phyloP scores from a whole-genome alignment of 306 rosid species.

The Citrullus colocynthis region DNA sequence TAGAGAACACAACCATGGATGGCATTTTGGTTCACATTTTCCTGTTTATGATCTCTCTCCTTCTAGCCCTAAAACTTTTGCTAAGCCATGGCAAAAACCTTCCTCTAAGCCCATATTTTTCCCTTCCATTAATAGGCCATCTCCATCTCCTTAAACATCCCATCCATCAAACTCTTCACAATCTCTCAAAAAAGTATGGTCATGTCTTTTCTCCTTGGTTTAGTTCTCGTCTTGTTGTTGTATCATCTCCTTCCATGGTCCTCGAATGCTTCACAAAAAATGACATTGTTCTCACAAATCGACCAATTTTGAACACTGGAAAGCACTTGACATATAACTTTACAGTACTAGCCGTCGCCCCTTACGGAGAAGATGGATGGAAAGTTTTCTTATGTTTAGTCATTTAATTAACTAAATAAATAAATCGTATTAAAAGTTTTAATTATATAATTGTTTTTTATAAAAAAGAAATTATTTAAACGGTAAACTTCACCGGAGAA shows the following conservation, averaged over 20 bases:
- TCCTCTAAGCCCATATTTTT: background rate
- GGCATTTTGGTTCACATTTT: background rate
- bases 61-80: conserved; percentile 13
- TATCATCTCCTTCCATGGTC: conserved; percentile 32
- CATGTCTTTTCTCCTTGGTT: conserved; percentile 18
- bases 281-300: conserved; percentile 39
- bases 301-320: conserved; percentile 8
- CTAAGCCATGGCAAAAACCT: conserved; percentile 24
- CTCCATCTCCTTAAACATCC: conserved; percentile 35
- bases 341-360: conserved; percentile 11
- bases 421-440: too few species aligned
- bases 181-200: conserved; percentile 31
- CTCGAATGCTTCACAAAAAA: conserved; percentile 61
- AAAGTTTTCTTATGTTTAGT: too few species aligned
- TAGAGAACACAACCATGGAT: background rate
- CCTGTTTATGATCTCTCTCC: conserved; percentile 1
- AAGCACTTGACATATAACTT: conserved; percentile 32
- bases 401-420: too few species aligned
- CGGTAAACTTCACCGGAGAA: too few species aligned
- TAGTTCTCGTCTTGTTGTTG: conserved; percentile 21
- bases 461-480: too few species aligned
- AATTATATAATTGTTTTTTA: too few species aligned
- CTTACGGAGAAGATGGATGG: conserved; percentile 30
- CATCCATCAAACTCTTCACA: conserved; percentile 15
- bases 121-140: conserved; percentile 43